Evolutionary conservation across 352 stramenopile species (phyloP), one percentile per base, ranked within the genome.

Genomic region (Stephanocyclus meneghinianus): DNA sequence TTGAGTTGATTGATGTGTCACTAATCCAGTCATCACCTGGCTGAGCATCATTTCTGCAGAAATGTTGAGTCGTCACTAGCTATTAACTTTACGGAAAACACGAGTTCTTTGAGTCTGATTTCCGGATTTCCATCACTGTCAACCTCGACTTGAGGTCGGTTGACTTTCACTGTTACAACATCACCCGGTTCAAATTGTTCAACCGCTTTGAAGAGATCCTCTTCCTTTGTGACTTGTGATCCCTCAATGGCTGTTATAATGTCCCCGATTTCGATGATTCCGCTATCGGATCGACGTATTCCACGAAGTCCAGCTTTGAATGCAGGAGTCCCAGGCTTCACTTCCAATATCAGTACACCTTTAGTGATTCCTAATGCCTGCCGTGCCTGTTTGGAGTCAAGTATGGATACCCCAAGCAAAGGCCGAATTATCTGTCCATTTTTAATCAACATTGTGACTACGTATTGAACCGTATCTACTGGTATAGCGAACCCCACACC

Each of bases 401-500:
- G 78, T 69, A 93, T 94, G 0, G 84, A 87, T 44, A 96, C 91
- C 21, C 91, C 92, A 26, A 96, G 76, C n/a, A 94, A 67, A 30
- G 92, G 90, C 13, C 92, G 66, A 13, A 91, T 82, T 4, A 96
- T 89, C 51, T 90, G 75, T 21, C 92, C 91, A 72, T 94, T 89
- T 30, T 84, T 44, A 67, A 95, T 95, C 1, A 93, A 64, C 47
- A 83, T 89, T 32, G 82, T 74, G 0, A 92, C 91, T 50, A 93
- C 84, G 37, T 83, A 93, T 64, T 91, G 92, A 15, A 72, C 82
- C 3, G 89, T 87, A 76, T 96, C 92, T 44, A 92, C 76, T 16
- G 92, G 92, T 56, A 96, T 95, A 10, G 93, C 92, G 83, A 96
- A 96, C 9, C 93, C 93, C 45, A 96, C 91, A 1, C 93, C 93